Evolutionary conservation across 768 basidiomycete genomes (phyloP).

Genomic region (Crepidotus variabilis): DNA sequence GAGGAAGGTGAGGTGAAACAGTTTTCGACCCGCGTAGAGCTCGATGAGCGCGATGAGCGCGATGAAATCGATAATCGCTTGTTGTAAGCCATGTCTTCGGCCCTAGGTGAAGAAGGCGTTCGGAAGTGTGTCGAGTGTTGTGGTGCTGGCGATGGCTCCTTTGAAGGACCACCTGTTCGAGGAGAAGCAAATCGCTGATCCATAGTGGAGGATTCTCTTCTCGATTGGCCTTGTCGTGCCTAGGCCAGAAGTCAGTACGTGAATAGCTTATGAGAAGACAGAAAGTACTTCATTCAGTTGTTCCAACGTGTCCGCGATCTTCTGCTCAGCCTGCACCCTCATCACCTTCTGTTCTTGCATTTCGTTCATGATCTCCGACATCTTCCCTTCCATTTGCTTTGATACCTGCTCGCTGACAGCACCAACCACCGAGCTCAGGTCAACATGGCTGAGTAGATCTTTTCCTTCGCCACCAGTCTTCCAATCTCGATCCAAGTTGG

Average conservation of each 20-base stretch:
- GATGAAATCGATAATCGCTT: not conserved
- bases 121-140: not conserved
- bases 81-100: not conserved
- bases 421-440: constrained; percentile 14
- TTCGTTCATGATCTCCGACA: constrained; percentile 8
- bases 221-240: not conserved
- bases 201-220: not conserved
- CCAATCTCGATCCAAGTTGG: not conserved
- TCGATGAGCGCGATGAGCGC: not conserved
- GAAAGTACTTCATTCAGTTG: constrained; percentile 2
- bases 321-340: constrained; percentile 13
- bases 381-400: constrained; percentile 13
- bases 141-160: not conserved
- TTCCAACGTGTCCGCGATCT: constrained; percentile 9
- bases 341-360: constrained; percentile 14
- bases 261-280: not conserved
- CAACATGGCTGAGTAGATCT: not conserved
- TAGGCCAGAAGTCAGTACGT: not conserved
- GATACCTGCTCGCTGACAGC: constrained; percentile 12
- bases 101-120: not conserved
- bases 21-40: not conserved
- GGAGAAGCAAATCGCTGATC: not conserved
- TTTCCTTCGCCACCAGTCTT: constrained; percentile 2
- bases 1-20: not conserved
- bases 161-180: not conserved